These are phyloP conservation scores for Tinospora cordifolia DNA, from an alignment of 164 flowering plant genomes.

Conservation along the genomic window DNA sequence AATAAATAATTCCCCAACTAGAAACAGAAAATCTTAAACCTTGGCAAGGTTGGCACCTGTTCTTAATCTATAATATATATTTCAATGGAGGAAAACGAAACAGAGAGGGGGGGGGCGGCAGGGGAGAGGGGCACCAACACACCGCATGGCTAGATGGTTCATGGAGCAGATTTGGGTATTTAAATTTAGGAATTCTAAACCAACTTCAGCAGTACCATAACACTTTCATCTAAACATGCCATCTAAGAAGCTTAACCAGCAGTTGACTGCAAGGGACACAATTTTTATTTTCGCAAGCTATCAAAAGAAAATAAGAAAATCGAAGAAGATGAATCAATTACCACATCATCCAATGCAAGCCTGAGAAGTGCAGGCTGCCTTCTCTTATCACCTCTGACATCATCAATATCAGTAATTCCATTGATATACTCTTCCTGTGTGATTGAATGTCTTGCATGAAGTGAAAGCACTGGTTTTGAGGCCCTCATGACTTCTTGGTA, in stretches of 20 bases:
- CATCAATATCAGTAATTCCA: constrained; percentile 64
- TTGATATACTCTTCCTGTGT: constrained; percentile 86
- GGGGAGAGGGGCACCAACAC: no score
- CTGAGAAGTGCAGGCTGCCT: constrained; percentile 80
- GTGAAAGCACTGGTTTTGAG: constrained; percentile 66
- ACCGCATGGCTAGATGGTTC: neutral
- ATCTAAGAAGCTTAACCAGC: neutral
- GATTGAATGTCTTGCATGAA: constrained; percentile 51
- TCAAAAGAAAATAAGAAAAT: constrained; percentile 3
- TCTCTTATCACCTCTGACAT: constrained; percentile 54
- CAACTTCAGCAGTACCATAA: neutral
- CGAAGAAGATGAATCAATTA: constrained; percentile 24
- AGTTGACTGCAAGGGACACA: neutral
- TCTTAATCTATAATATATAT: neutral
- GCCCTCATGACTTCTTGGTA: constrained; percentile 73
- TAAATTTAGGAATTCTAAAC: neutral
- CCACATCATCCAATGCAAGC: constrained; percentile 99
- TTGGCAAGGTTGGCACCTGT: neutral
- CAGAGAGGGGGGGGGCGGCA: no score
- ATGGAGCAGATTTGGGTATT: neutral
- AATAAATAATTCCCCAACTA: neutral
- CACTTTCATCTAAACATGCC: neutral
- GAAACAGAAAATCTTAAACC: neutral
- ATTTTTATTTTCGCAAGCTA: no score
- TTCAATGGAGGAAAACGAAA: neutral